Base-by-base conservation (phyloP, 495 filamentous ascomycete genomes). In the Letharia lupina region DNA sequence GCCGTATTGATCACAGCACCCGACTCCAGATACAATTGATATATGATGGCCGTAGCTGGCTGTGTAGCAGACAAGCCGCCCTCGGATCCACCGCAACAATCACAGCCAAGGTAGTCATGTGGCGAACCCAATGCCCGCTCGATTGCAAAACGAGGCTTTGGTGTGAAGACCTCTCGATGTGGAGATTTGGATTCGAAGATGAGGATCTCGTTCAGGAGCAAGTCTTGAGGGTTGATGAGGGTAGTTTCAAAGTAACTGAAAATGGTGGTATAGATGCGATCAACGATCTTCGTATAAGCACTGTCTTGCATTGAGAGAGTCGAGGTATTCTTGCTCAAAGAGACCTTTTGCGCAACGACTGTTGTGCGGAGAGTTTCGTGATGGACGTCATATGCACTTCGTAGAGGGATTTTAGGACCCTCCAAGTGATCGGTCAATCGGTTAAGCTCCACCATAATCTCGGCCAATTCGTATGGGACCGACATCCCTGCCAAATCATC, bases 1-100 rank as follows among this genome's bases (percentile, higher is more conserved):
- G 86, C 86, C 9, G 90, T 85, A 73, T 98, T 98, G 70, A 98
- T 86, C 58, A 96, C 75, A 9, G 87, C 82, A 7, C 93, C 93
- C 1, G 92, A 89, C 77, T 98, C 93, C 23, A 93, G 82, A 74
- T 96, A 97, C 39, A 97, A 77, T 65, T 95, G 91, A 77, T 96
- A 98, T 66, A 98, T 70, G 23, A 96, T 88, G 3, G 91, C 83
- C 20, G 88, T 88, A 18, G 90, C 77, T 16, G 95, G 93, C 69
- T 93, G 84, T 11, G 85, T 89, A 11, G 85, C 70, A 9, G 82
- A 83, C 9, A 88, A 64, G 4, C 74, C 74, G 73, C 80, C 75
- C 39, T 81, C 73, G 23, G 70, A 68, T 61, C 75, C 60, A 67
- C 70, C 62, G 75, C 88, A 86, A 78, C 90, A 91, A 4, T 79